Evolutionary conservation across 2,329 filamentous ascomycete genomes (phyloP).

Genomic region (Cladosporium halotolerans): DNA sequence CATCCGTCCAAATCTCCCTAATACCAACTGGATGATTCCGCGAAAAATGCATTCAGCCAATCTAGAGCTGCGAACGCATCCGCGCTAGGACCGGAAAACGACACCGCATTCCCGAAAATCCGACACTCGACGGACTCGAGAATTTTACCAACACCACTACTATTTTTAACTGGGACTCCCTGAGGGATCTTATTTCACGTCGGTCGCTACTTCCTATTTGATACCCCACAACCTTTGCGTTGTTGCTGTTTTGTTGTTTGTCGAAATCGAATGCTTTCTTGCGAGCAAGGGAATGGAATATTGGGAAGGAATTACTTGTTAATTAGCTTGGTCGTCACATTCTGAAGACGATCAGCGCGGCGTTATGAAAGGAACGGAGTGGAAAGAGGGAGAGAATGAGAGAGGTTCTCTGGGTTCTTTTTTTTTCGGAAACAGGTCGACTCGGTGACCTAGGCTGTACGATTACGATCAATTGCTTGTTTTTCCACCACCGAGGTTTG

Average conservation of each 20-base stretch:
- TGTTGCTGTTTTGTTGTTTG: neutral
- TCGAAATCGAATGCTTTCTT: neutral
- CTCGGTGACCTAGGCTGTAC: neutral
- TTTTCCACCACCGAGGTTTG: too few relatives aligned
- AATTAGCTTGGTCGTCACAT: neutral
- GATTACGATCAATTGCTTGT: neutral
- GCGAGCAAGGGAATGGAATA: neutral
- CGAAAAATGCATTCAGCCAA: neutral
- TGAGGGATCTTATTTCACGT: conserved; percentile 21
- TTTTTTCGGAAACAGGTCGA: neutral
- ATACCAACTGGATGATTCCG: neutral
- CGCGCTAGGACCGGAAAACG: neutral
- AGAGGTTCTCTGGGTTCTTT: neutral
- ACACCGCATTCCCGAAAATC: too few relatives aligned
- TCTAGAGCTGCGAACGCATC: neutral
- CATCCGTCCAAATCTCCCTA: neutral
- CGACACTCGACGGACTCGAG: too few relatives aligned
- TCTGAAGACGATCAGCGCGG: neutral
- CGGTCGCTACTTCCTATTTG: conserved; percentile 30
- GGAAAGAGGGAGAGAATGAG: neutral
- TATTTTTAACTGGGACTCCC: neutral
- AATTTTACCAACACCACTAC: too few relatives aligned
- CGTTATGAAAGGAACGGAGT: conserved; percentile 1
- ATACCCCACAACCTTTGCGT: conserved; percentile 23
- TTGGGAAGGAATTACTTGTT: neutral